A percentile compares a stretch with the other conserved stretches of the same genome.
Conservation (phyloP, 768 basidiomycete species). For the Macrocybe gigantea region DNA sequence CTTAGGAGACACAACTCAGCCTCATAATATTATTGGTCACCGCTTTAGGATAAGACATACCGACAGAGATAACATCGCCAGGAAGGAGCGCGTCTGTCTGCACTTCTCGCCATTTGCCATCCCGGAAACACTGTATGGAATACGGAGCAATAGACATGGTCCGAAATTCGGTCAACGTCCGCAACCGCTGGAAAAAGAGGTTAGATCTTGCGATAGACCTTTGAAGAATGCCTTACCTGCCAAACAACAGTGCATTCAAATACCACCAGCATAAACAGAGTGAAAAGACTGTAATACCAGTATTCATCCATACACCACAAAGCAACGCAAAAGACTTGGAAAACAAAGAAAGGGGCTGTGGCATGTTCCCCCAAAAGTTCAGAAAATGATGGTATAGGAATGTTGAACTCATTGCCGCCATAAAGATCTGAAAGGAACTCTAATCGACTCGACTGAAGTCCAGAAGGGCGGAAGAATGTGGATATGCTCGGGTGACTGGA, state of each 20-base stretch:
- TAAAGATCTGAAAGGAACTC: slow-evolving; percentile 59
- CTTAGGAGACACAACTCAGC: slow-evolving; percentile 24
- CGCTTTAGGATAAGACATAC: slow-evolving; percentile 23
- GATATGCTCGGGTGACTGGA: slow-evolving; percentile 63
- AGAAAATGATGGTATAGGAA: slow-evolving; percentile 91
- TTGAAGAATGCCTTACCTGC: slow-evolving; percentile 60
- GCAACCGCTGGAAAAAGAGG: slow-evolving; percentile 58
- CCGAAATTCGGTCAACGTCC: slow-evolving; percentile 90
- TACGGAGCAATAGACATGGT: slow-evolving; percentile 96
- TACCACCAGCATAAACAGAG: slow-evolving; percentile 95
- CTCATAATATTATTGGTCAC: too few species aligned
- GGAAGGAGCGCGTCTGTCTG: slow-evolving; percentile 87
- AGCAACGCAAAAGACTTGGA: slow-evolving; percentile 96
- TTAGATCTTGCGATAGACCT: not conserved
- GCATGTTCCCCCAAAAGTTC: slow-evolving; percentile 95
- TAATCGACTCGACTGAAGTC: slow-evolving; percentile 44
- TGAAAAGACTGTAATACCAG: slow-evolving; percentile 98
- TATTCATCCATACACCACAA: slow-evolving; percentile 98
- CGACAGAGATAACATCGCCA: slow-evolving; percentile 83
- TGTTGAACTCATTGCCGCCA: slow-evolving; percentile 93
- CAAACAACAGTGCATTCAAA: slow-evolving; percentile 99
- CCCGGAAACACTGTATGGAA: slow-evolving; percentile 75
- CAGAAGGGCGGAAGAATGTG: slow-evolving; percentile 55
- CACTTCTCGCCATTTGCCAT: slow-evolving; percentile 72
- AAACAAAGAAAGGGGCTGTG: slow-evolving; percentile 98